Evolutionary conservation across 441 rosid species (phyloP).

Genomic region (Hura crepitans): DNA sequence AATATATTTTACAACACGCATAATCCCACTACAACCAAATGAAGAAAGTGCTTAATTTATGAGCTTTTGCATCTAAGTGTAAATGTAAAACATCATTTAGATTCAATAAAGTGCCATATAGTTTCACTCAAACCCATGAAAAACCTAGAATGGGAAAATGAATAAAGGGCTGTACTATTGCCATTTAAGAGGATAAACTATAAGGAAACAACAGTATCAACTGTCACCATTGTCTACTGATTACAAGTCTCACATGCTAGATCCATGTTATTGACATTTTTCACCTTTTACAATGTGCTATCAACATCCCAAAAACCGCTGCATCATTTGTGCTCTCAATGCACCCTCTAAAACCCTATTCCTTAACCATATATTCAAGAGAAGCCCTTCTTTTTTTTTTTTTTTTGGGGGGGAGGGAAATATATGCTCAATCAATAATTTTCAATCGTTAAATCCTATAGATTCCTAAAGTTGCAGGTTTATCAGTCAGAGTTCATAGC

Average conservation of each 20-base stretch:
- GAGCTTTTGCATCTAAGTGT: not conserved
- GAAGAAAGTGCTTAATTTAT: not conserved
- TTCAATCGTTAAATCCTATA: not conserved
- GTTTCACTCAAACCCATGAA: not conserved
- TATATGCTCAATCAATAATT: no score
- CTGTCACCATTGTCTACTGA: not conserved
- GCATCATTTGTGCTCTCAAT: not conserved
- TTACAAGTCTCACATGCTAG: not conserved
- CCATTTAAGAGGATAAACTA: not conserved
- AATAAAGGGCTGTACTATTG: not conserved
- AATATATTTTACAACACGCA: not conserved
- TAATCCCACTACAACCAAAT: not conserved
- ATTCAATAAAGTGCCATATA: not conserved
- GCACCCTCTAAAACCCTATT: not conserved
- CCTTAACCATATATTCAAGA: conserved; percentile 3
- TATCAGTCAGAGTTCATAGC: not conserved
- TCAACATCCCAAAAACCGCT: not conserved
- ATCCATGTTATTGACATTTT: not conserved
- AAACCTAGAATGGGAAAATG: not conserved
- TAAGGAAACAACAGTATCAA: not conserved
- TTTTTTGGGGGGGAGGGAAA: no score
- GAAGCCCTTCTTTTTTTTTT: no score
- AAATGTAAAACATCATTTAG: not conserved
- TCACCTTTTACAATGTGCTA: not conserved
- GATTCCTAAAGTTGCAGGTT: not conserved